A percentile compares a stretch with the other conserved stretches of the same genome.
Conservation (phyloP, 495 filamentous ascomycete species). For the Aspergillus hancockii region DNA sequence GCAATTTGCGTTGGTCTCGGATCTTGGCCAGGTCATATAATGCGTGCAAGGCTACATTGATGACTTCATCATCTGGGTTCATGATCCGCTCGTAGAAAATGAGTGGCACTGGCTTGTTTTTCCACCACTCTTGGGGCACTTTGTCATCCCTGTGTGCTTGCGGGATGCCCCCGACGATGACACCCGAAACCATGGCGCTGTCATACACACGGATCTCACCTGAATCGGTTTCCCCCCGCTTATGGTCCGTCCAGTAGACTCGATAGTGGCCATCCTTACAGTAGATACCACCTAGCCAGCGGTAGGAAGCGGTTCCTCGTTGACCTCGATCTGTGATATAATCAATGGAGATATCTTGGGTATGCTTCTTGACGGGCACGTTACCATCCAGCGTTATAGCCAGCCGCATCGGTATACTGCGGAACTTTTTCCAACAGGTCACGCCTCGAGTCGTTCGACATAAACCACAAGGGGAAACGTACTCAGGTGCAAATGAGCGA, state of each 20-base stretch:
- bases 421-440: conserved; percentile 8
- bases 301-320: conserved; percentile 27
- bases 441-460: conserved; percentile 13
- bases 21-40: conserved; percentile 15
- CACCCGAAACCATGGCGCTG: conserved; percentile 19
- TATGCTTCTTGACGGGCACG: conserved; percentile 26
- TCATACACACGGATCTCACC: conserved; percentile 34
- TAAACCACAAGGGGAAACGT: conserved; percentile 6
- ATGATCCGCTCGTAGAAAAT: conserved; percentile 41
- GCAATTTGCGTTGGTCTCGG: neutral
- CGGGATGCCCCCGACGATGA: conserved; percentile 29
- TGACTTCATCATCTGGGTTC: conserved; percentile 24
- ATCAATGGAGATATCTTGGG: conserved; percentile 26
- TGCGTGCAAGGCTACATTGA: conserved; percentile 13
- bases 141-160: conserved; percentile 14
- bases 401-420: conserved; percentile 33
- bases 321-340: conserved; percentile 23
- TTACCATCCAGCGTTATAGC: conserved; percentile 20
- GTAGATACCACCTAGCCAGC: conserved; percentile 49
- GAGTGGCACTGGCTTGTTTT: conserved; percentile 24
- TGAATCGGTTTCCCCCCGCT: conserved; percentile 26
- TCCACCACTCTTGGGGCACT: conserved; percentile 30
- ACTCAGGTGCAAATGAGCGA: conserved; percentile 9
- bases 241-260: conserved; percentile 36
- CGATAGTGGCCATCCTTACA: conserved; percentile 22